A percentile compares a stretch with the other conserved stretches of the same genome.
Conservation (phyloP, 768 basidiomycete species). For the Russula earlei region DNA sequence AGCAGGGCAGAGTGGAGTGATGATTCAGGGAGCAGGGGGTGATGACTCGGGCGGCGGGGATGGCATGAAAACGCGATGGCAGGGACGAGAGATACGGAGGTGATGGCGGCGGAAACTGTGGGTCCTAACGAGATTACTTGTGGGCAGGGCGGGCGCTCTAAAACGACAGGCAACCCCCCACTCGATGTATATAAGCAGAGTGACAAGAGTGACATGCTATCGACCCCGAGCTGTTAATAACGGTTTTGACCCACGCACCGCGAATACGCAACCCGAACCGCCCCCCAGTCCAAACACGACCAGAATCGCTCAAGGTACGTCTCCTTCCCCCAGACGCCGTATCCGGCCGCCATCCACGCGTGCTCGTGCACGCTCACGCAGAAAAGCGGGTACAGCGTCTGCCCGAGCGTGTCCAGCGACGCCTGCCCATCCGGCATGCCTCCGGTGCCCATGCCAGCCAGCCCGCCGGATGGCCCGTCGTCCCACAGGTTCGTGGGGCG, state of each 20-base stretch:
- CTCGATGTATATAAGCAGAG: no score
- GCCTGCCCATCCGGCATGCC: not conserved
- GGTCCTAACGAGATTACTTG: no score
- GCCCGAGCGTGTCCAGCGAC: conserved; percentile 32
- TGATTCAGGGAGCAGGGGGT: no score
- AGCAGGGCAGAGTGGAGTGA: no score
- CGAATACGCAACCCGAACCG: conserved; percentile 33
- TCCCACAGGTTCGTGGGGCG: not conserved
- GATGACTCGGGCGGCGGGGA: no score
- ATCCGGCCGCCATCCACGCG: conserved; percentile 76
- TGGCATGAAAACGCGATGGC: no score
- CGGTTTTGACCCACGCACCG: not conserved
- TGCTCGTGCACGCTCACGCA: conserved; percentile 77
- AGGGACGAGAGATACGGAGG: no score
- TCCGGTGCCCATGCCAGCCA: not conserved
- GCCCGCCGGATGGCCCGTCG: not conserved
- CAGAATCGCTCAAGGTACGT: conserved; percentile 78
- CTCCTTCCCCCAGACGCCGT: conserved; percentile 88
- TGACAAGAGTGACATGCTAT: no score
- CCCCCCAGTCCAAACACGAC: conserved; percentile 71
- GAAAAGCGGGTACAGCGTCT: conserved; percentile 61
- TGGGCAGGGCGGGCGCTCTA: no score
- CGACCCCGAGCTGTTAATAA: not conserved
- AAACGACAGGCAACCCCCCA: no score
- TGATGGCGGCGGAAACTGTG: no score